Evolutionary conservation across 139 green algal genomes (phyloP).

Genomic region (Desmodesmus armatus): DNA sequence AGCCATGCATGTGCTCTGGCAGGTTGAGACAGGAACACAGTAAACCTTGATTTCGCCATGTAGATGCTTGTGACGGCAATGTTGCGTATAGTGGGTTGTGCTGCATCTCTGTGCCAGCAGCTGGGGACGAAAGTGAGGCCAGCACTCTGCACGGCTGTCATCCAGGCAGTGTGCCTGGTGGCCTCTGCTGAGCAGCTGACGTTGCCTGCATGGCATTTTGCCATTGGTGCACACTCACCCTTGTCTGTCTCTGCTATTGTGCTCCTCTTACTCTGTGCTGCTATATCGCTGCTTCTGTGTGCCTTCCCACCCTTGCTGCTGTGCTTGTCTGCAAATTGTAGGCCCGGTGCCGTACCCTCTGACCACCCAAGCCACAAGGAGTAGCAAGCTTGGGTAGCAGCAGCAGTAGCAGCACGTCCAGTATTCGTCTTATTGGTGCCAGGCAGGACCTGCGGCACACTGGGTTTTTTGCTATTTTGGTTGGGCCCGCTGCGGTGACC

Average conservation of each 20-base stretch:
- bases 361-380: conserved; percentile 52
- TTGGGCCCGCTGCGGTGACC: too few species aligned
- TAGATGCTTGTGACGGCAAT: too few species aligned
- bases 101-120: not conserved
- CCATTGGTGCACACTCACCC: not conserved
- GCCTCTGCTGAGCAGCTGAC: too few species aligned
- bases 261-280: too few species aligned
- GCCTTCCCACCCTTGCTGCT: not conserved
- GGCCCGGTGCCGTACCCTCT: conserved; percentile 43
- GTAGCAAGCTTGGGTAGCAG: not conserved
- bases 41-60: too few species aligned
- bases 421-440: too few species aligned
- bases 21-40: not conserved
- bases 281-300: not conserved
- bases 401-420: not conserved
- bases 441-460: too few species aligned
- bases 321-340: not conserved
- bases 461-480: too few species aligned
- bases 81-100: not conserved
- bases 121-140: not conserved
- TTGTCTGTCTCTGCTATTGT: conserved; percentile 52
- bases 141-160: too few species aligned
- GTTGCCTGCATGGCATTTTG: too few species aligned
- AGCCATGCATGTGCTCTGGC: too few species aligned
- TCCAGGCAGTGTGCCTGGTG: too few species aligned